Evolutionary conservation across 805 yeast species (phyloP), one percentile per base, ranked within the genome.

Genomic region (Kregervanrija delftensis): DNA sequence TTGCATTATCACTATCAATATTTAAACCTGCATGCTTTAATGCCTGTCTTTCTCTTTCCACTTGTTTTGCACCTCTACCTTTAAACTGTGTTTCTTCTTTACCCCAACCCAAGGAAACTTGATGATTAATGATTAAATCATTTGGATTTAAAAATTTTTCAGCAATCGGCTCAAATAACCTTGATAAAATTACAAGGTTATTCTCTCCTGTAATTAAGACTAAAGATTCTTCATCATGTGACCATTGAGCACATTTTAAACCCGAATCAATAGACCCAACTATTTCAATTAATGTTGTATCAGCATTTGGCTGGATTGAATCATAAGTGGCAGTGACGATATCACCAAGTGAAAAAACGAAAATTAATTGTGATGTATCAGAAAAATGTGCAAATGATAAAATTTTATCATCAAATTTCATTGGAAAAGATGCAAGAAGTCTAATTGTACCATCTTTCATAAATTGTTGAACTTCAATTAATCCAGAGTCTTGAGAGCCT

Each of bases 101-200:
- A 58, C 99, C 99, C 99, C 99, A 93, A 22, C 99, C 99, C 37
- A 93, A 96, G 28, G 91, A 83, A 33, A 93, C 96, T 59, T 93
- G 96, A 52, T 81, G 82, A 2, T 89, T 81, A 41, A 77, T 65
- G 32, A 67, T 61, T 39, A 90, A 70, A 60, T 93, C 99, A 8
- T 72, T 74, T 0, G 75, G 67, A 39, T 72, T 63, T 48, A 89
- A 63, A 30, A 65, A 61, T 45, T 71, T 72, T 57, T 91, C 97
- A 10, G 77, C 67, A 17, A 91, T 72, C 1, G 90, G 86, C 52
- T 91, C 97, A 51, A 89, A 85, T 37, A 74, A 67, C 50, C 95
- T 74, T 34, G 90, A 83, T 43, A 93, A 70, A 16, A 90, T 56
- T 0, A 87, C 65, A 9, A 87, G 63, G 42, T 78, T 82, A 43